Percentiles rank a stretch among this genome's conserved stretches.
Evolutionary conservation across 2,329 filamentous ascomycete species (phyloP).

Genomic region (Knufia fluminis): DNA sequence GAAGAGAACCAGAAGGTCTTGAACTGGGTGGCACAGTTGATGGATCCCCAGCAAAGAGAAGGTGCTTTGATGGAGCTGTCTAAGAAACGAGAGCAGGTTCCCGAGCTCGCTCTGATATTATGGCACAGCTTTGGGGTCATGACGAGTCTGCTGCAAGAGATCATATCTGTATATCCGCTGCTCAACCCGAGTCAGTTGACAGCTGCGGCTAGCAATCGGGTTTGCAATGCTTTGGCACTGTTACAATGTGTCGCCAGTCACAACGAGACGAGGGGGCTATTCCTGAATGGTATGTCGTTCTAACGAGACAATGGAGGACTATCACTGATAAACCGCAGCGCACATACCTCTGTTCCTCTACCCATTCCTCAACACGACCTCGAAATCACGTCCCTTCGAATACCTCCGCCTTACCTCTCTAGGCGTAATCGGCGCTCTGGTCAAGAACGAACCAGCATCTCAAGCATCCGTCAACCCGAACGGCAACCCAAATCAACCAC

Average conservation of each 20-base stretch:
- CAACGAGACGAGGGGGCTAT: conserved; percentile 88
- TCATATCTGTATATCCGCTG: conserved; percentile 95
- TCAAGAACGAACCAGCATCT: conserved; percentile 70
- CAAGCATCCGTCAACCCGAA: conserved; percentile 18
- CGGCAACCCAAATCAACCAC: conserved; percentile 14
- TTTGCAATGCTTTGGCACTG: conserved; percentile 92
- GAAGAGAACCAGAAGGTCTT: conserved; percentile 92
- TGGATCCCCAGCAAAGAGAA: conserved; percentile 80
- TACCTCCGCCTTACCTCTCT: conserved; percentile 92
- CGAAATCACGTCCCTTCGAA: conserved; percentile 94
- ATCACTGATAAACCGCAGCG: conserved; percentile 45
- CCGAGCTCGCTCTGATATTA: conserved; percentile 86
- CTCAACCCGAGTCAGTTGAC: conserved; percentile 95
- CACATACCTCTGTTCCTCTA: conserved; percentile 97
- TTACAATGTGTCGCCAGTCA: conserved; percentile 96
- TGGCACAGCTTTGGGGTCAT: conserved; percentile 99
- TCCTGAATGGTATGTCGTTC: conserved; percentile 67
- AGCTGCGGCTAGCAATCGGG: conserved; percentile 90
- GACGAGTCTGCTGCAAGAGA: conserved; percentile 94
- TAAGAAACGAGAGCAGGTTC: conserved; percentile 97
- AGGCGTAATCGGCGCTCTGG: conserved; percentile 89
- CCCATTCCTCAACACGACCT: conserved; percentile 96
- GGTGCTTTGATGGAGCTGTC: conserved; percentile 87
- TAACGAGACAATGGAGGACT: conserved; percentile 2
- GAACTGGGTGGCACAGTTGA: conserved; percentile 80